Evolutionary conservation across 495 filamentous ascomycete genomes (phyloP).

Genomic region (Penicillium crystallinum): DNA sequence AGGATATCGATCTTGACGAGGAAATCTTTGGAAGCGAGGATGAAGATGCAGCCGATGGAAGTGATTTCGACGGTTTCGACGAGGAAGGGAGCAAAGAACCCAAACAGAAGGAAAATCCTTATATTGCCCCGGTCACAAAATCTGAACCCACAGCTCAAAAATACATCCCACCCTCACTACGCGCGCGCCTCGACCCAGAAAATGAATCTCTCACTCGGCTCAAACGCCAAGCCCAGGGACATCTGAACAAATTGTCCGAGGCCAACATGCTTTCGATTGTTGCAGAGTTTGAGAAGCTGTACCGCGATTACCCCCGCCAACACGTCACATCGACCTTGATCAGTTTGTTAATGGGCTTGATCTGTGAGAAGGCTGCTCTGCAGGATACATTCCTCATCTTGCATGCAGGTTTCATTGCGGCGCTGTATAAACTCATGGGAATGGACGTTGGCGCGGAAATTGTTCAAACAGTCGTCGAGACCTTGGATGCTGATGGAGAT

Average conservation of each 20-base stretch:
- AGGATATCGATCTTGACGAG: slow-evolving; percentile 28
- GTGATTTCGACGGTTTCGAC: slow-evolving; percentile 39
- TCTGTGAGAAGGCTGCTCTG: slow-evolving; percentile 70
- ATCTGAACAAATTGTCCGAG: slow-evolving; percentile 89
- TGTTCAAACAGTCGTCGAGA: slow-evolving; percentile 68
- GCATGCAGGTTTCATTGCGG: slow-evolving; percentile 84
- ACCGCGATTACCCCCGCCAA: slow-evolving; percentile 72
- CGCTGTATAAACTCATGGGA: slow-evolving; percentile 79
- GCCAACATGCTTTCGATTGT: slow-evolving; percentile 79
- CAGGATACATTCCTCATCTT: slow-evolving; percentile 87
- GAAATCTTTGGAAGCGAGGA: slow-evolving; percentile 22
- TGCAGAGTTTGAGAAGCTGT: slow-evolving; percentile 73
- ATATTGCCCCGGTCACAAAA: slow-evolving; percentile 48
- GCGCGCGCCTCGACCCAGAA: slow-evolving; percentile 56
- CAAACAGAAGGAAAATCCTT: slow-evolving; percentile 57
- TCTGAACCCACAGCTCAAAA: slow-evolving; percentile 39
- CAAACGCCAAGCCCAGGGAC: slow-evolving; percentile 74
- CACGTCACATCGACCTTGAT: slow-evolving; percentile 76
- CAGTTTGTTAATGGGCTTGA: slow-evolving; percentile 64
- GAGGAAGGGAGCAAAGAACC: slow-evolving; percentile 26
- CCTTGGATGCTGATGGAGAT: slow-evolving; percentile 47
- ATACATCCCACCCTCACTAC: slow-evolving; percentile 86
- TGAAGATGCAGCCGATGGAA: slow-evolving; percentile 22
- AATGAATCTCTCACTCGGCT: slow-evolving; percentile 64
- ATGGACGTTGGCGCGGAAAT: slow-evolving; percentile 83